Conservation (phyloP, 768 basidiomycete species). For the Peribolospora kevripleyi region DNA sequence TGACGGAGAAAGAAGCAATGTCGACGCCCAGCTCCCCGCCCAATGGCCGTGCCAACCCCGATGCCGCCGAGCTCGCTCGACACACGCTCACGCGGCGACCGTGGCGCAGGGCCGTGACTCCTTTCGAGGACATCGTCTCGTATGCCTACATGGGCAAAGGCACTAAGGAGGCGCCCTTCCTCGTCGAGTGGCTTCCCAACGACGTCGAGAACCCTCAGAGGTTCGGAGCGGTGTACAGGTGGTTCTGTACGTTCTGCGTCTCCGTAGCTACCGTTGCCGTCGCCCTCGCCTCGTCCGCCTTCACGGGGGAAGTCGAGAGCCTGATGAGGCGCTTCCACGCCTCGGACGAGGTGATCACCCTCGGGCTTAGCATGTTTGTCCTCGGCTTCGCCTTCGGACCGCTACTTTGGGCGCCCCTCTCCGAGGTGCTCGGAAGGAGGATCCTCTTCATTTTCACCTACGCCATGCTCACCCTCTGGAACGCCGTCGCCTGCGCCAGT, state of each 20-base stretch:
- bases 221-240: constrained; percentile 22
- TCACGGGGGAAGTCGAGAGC: constrained; percentile 7
- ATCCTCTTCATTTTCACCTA: constrained; percentile 26
- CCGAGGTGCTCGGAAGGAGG: constrained; percentile 21
- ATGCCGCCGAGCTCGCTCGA: no score
- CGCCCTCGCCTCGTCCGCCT: constrained; percentile 11
- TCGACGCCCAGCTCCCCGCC: no score
- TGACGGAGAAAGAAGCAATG: no score
- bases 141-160: constrained; percentile 2
- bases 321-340: constrained; percentile 7
- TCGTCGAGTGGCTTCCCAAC: constrained; percentile 33
- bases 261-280: constrained; percentile 11
- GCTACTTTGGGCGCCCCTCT: constrained; percentile 12
- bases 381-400: constrained; percentile 15
- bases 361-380: constrained; percentile 16
- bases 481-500: constrained; percentile 37
- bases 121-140: no score
- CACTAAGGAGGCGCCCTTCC: constrained; percentile 10
- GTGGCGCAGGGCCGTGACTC: no score
- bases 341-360: constrained; percentile 9
- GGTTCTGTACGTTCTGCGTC: constrained; percentile 8
- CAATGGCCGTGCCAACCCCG: no score
- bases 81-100: no score
- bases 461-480: constrained; percentile 25
- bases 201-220: constrained; percentile 37